phyloP scores from a whole-genome alignment of 202 grass and related monocot species.

The Setaria italica region DNA sequence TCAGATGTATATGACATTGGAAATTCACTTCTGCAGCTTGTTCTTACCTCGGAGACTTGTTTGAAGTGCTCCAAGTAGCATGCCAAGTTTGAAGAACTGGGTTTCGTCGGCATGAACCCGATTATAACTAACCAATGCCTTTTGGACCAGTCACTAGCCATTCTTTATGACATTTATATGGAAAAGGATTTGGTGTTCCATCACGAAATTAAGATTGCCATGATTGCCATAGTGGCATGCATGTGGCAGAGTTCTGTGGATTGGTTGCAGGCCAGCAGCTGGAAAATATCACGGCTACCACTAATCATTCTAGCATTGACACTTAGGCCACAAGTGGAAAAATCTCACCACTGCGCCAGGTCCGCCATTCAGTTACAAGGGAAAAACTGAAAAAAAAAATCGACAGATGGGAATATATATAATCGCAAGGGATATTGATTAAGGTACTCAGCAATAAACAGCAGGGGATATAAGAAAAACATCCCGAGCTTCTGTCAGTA shows the following conservation, averaged over 20 bases:
- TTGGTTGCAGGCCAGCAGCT: background rate
- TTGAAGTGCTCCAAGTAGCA: background rate
- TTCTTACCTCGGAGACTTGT: background rate
- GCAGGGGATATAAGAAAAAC: background rate
- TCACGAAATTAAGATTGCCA: conserved; percentile 3
- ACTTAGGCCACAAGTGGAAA: background rate
- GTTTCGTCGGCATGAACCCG: background rate
- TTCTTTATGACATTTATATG: conserved; percentile 6
- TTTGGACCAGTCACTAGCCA: background rate
- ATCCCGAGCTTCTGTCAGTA: background rate
- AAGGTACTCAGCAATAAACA: background rate
- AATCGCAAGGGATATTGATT: background rate
- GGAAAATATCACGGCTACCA: background rate
- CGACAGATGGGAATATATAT: background rate
- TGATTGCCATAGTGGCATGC: background rate
- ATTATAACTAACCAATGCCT: conserved; percentile 9
- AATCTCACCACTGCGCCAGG: too few relatives aligned
- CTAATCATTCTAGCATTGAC: background rate
- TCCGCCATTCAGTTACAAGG: too few relatives aligned
- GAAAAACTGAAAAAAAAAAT: background rate
- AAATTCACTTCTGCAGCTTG: background rate
- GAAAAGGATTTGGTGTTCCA: background rate
- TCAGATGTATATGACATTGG: background rate
- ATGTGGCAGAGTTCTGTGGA: background rate
- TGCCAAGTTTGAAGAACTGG: background rate